Evolutionary conservation across 306 rosid species (phyloP).

Genomic region (Gastrolobium bilobum): DNA sequence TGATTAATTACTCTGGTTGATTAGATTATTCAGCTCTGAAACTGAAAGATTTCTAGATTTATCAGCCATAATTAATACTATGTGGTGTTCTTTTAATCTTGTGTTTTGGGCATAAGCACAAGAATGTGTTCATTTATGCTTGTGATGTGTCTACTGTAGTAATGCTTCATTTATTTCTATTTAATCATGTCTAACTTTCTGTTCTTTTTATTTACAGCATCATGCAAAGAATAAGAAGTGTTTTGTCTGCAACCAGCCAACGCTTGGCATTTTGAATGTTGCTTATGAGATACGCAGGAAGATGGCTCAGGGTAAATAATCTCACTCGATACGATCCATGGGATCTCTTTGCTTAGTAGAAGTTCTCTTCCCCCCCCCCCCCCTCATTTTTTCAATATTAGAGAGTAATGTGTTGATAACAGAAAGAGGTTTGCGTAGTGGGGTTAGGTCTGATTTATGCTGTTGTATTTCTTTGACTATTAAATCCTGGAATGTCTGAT

Average conservation of each 20-base stretch:
- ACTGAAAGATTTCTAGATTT: background rate
- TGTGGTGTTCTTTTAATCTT: background rate
- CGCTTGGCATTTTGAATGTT: constrained; percentile 5
- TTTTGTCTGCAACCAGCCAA: constrained; percentile 84
- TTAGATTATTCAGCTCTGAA: constrained; percentile 25
- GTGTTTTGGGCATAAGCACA: constrained; percentile 1
- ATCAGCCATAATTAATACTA: background rate
- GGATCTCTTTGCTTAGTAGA: constrained; percentile 30
- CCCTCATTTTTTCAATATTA: background rate
- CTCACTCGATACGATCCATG: background rate
- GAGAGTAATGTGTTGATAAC: constrained; percentile 21
- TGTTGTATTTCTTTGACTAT: constrained; percentile 24
- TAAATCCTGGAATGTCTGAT: constrained; percentile 34
- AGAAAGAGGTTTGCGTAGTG: background rate
- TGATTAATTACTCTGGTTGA: constrained; percentile 13
- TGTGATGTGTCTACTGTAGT: background rate
- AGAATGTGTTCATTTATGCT: constrained; percentile 15
- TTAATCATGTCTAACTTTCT: too few species aligned
- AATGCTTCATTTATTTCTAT: too few species aligned
- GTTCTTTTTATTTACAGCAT: too few species aligned
- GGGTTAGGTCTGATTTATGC: constrained; percentile 9
- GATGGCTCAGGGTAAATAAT: constrained; percentile 63
- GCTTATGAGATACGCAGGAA: constrained; percentile 51
- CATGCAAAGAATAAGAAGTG: constrained; percentile 87
- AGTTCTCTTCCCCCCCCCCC: background rate